These are phyloP conservation scores for Knoxdaviesia proteae DNA, from an alignment of 2,329 filamentous ascomycete species.

Conservation along the genomic window DNA sequence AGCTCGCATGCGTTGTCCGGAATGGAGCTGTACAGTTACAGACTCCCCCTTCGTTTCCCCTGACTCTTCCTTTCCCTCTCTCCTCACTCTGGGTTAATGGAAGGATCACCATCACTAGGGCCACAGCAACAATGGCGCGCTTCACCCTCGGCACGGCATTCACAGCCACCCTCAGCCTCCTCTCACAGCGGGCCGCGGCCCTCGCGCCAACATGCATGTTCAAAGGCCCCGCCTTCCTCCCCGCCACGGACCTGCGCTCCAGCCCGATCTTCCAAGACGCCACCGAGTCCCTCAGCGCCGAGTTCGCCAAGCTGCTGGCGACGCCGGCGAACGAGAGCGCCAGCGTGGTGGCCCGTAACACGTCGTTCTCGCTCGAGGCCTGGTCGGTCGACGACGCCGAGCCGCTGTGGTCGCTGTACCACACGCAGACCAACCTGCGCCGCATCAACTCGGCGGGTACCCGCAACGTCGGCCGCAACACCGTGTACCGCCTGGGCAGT, in stretches of 20 bases:
- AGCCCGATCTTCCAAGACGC: constrained; percentile 4
- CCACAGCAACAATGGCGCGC: no score
- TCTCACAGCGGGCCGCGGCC: background rate
- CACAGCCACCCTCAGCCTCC: no score
- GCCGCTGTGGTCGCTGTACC: constrained; percentile 9
- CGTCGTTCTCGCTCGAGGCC: constrained; percentile 9
- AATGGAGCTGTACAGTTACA: no score
- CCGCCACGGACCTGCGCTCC: constrained; percentile 1
- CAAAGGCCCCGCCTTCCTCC: constrained; percentile 4
- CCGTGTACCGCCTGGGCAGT: constrained; percentile 19
- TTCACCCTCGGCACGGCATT: no score
- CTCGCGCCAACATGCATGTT: constrained; percentile 3
- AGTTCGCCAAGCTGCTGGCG: constrained; percentile 1
- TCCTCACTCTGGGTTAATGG: no score
- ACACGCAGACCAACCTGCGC: constrained; percentile 6
- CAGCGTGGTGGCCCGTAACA: constrained; percentile 6
- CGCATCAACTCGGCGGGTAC: constrained; percentile 7
- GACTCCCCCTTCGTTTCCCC: no score
- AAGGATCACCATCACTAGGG: no score
- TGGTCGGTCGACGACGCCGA: constrained; percentile 9
- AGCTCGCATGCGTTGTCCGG: no score
- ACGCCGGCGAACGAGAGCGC: background rate
- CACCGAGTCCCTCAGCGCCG: constrained; percentile 1
- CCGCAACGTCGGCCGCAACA: constrained; percentile 11
- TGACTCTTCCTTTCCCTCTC: no score